Conservation (phyloP, 23 red algal genomes). For the Gracilaria gracilis region DNA sequence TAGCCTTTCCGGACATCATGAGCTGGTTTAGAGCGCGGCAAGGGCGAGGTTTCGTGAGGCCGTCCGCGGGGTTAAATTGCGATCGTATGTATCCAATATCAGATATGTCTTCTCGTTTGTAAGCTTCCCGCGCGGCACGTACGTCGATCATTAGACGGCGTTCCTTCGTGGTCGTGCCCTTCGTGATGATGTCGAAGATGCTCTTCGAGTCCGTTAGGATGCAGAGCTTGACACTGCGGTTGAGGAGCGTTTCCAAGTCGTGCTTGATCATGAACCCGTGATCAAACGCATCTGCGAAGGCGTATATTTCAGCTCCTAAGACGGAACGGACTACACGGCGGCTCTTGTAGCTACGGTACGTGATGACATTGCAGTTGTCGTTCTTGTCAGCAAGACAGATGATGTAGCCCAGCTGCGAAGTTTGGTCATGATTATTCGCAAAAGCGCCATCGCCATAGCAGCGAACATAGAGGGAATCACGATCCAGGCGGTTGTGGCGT, state of each 20-base stretch:
- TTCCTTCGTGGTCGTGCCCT: neutral
- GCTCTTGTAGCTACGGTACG: slow-evolving; percentile 4
- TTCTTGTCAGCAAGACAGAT: neutral
- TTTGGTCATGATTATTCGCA: neutral
- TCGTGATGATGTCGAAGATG: slow-evolving; percentile 7
- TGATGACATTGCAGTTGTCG: neutral
- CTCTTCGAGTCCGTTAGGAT: slow-evolving; percentile 26
- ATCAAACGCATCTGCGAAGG: slow-evolving; percentile 36
- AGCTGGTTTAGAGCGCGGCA: neutral
- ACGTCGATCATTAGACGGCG: slow-evolving; percentile 21
- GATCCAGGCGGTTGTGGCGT: neutral
- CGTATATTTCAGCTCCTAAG: slow-evolving; percentile 27
- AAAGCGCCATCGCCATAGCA: slow-evolving; percentile 15
- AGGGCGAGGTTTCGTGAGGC: neutral
- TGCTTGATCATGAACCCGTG: slow-evolving; percentile 11
- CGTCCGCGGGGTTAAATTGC: slow-evolving; percentile 10
- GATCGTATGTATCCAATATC: slow-evolving; percentile 6
- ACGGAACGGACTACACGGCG: neutral
- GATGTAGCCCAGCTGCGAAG: slow-evolving; percentile 19
- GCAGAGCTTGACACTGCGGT: neutral
- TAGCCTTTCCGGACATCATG: neutral
- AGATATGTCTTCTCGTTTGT: slow-evolving; percentile 16
- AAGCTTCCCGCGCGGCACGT: slow-evolving; percentile 1
- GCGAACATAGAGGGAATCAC: neutral
- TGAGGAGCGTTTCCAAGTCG: neutral